Conservation (phyloP, 139 green algal species). For the Zygnema cylindricum region DNA sequence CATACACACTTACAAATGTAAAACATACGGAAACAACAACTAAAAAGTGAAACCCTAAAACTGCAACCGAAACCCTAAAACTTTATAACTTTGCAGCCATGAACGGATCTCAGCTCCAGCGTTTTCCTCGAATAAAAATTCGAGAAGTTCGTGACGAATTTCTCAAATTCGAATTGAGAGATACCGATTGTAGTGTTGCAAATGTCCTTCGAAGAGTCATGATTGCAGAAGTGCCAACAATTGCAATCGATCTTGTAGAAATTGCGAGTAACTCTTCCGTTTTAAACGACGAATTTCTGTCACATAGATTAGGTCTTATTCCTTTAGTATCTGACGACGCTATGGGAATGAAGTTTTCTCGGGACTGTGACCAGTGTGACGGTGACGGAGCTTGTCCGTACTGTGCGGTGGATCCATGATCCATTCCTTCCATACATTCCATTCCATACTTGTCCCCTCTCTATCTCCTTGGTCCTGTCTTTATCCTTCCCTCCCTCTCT, state of each 20-base stretch:
- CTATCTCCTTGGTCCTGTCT: no score
- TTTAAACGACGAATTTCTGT: conserved; percentile 97
- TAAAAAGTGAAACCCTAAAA: no score
- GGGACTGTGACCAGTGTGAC: conserved; percentile 59
- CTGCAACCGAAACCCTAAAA: no score
- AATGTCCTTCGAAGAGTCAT: conserved; percentile 95
- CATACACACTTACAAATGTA: no score
- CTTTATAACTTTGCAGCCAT: no score
- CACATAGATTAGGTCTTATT: conserved; percentile 86
- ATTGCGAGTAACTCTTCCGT: conserved; percentile 96
- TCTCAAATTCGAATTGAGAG: conserved; percentile 85
- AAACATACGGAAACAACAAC: no score
- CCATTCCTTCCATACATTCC: no score
- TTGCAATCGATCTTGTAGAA: conserved; percentile 98
- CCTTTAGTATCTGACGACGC: conserved; percentile 75
- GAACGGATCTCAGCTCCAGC: conserved; percentile 17
- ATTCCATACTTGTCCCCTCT: no score
- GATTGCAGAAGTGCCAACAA: conserved; percentile 91
- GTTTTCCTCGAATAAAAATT: conserved; percentile 69
- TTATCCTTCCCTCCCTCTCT: no score
- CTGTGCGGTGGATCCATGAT: conserved; percentile 61
- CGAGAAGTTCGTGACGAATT: conserved; percentile 73
- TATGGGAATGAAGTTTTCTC: conserved; percentile 60
- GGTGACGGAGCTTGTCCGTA: conserved; percentile 47
- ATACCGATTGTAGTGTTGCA: conserved; percentile 85